Evolutionary conservation across 176 grass and related monocot species (phyloP), one percentile per base, ranked within the genome.

Genomic region (Avena atlantica): DNA sequence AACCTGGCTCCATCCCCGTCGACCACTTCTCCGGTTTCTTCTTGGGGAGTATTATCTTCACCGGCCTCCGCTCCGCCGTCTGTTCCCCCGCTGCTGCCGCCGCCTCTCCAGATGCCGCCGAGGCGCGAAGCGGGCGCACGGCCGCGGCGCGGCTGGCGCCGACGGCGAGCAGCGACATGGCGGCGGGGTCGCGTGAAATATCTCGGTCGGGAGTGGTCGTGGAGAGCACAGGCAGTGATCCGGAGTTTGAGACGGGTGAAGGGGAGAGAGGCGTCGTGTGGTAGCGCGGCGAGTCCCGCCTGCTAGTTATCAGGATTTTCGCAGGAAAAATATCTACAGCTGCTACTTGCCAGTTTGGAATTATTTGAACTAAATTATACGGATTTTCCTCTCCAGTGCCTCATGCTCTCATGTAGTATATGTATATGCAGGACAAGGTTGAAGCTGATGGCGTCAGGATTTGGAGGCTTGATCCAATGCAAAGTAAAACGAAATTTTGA

Each of bases 11-110:
- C 79, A 92, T 92, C 68, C 92, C 97, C n/a, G 89, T 96, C 4
- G 97, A 93, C 97, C 93, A 99, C 80, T 99, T 96, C 70, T 81
- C 84, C 86, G 92, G 87, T 87, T 99, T 96, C 89, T 90, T 93
- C 87, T 94, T 96, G 12, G 97, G 94, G 15, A 96, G 92, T 78
- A 96, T 85, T 64, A 99, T 83, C 92, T 93, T 95, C 23, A 87
- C 87, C 21, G 81, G 91, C 76, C 80, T 63, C 80, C 88, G 83
- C 57, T 49, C 85, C 7, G 34, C 73, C 36, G 72, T 27, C 73
- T 76, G 73, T 24, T 53, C 48, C 8, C 23, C 73, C 23, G 73
- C 73, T 9, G 47, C 68, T 25, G 59, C 34, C 61, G 57, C 80
- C 14, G 85, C 79, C 81, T 85, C 91, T 25, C 80, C 89, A 19